Evolutionary conservation across 1,284 basidiomycete genomes (phyloP), one percentile per base, ranked within the genome.

Genomic region (Boletellus deceptivus): DNA sequence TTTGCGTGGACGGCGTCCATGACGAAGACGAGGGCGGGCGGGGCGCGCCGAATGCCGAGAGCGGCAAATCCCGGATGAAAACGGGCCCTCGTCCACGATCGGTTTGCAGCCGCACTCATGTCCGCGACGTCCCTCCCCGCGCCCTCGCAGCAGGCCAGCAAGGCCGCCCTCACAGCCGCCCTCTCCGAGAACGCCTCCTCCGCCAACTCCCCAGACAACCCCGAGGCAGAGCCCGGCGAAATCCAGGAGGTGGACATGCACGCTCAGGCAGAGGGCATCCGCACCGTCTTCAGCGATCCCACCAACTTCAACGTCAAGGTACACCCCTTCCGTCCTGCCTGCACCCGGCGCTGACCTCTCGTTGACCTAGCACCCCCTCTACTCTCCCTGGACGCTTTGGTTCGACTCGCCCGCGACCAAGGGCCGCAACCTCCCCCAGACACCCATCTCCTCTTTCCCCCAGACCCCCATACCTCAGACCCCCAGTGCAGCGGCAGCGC

Each of bases 371-470:
- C 93, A 96, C 67, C 93, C 93, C 22, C 82, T 96, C 34, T 95
- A 83, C 71, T 92, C 93, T 31, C 77, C 86, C n/a, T 97, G 94
- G 94, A 97, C 93, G 6, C 84, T 98, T 41, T 97, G 92, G 92
- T 98, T 96, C 69, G 94, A 97, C 69, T 95, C 93, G 43, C 92
- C 92, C 3, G 80, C 83, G 43, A 92, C 91, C 43, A 96, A 96
- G 72, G 86, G 85, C 50, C 82, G 89, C 52, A 90, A 89, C 70
- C 76, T 93, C 33, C 91, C 92, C 33, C 91, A 93, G 71, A 93
- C 91, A 20, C 89, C 88, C 49, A 72, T 87, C 48, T 79, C 87
- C 49, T 84, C 88, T 33, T 85, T 91, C 56, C 90, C 89, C 9
- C 83, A 83, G 63, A 89, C 87, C 0, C 87, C 87, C 13, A 53